Evolutionary conservation across 768 basidiomycete genomes (phyloP).

Genomic region (Sutorius australiensis): DNA sequence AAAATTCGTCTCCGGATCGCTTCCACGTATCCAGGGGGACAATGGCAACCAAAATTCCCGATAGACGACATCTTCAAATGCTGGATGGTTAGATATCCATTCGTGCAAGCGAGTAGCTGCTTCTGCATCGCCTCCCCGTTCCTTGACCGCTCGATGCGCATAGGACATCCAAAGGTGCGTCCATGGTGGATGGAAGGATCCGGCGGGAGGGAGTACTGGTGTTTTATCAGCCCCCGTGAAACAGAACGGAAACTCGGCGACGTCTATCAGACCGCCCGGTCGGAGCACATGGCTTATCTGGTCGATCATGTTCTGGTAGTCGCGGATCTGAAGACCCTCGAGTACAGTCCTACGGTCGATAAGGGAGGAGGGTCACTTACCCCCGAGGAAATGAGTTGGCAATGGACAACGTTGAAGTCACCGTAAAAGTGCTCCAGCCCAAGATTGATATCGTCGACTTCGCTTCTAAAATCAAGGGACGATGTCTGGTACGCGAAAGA

Average conservation of each 20-base stretch:
- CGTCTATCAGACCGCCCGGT: conserved; percentile 63
- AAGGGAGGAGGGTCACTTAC: conserved; percentile 41
- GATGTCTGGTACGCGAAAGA: conserved; percentile 3
- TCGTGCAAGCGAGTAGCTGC: conserved; percentile 53
- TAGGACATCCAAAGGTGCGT: conserved; percentile 60
- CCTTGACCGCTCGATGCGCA: conserved; percentile 47
- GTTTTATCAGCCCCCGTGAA: conserved; percentile 52
- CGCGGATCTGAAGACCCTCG: conserved; percentile 50
- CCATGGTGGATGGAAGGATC: conserved; percentile 51
- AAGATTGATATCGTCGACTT: conserved; percentile 82
- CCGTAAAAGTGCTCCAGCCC: conserved; percentile 80
- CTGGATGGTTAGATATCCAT: conserved; percentile 53
- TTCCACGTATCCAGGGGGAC: conserved; percentile 43
- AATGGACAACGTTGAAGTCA: conserved; percentile 73
- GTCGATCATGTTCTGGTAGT: conserved; percentile 60
- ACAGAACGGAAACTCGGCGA: conserved; percentile 68
- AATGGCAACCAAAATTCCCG: conserved; percentile 62
- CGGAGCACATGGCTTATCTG: conserved; percentile 65
- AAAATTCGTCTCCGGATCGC: conserved; percentile 22
- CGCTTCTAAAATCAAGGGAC: conserved; percentile 48
- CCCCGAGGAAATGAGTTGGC: conserved; percentile 67
- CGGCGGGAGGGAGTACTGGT: conserved; percentile 40
- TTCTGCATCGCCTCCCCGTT: conserved; percentile 58
- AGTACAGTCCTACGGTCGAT: conserved; percentile 14
- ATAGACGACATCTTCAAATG: conserved; percentile 57